Evolutionary conservation across 805 yeast species (phyloP), one percentile per base, ranked within the genome.

Genomic region (Candida ovalis): DNA sequence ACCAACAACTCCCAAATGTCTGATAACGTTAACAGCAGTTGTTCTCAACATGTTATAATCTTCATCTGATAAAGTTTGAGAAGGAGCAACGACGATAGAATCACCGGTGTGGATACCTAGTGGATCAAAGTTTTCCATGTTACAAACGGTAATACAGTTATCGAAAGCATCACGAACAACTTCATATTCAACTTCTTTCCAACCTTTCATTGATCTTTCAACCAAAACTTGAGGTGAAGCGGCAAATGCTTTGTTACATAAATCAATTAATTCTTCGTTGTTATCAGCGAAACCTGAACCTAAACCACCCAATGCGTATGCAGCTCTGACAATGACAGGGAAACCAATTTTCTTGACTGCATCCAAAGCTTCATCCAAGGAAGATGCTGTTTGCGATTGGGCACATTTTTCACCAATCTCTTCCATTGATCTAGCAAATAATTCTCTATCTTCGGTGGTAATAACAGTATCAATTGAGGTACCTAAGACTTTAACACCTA

Each of bases 161-260:
- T 86, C 97, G 48, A 86, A 94, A 55, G 94, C 80, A 74, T 92
- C 99, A 67, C 99, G 86, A 48, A 92, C 98, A 56, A 92, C 99
- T 75, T 92, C 99, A 69, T 92, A 92, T 73, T 92, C 99, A 54
- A 92, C 95, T 72, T 92, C 99, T 70, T 92, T 92, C 99, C 99
- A 92, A 56, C 99, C 99, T 76, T 91, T 92, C 73, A 92, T 76
- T 5, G 98, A 92, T 76, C 87, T 91, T 73, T 92, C 99, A 54
- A 92, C 98, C 59, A 92, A 75, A 58, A 92, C 90, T 76, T 92
- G 99, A 44, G 97, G 97, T 19, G 98, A 82, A 53, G 91, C 73
- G 24, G 96, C 82, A 53, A 92, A 76, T 1, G 97, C 88, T 70
- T 88, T 96, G 27, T 96, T 80, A 41, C 96, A 86, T 68, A 92